These are phyloP conservation scores for Pseudopediastrum boryanum DNA, from an alignment of 139 green algal genomes.

Conservation along the genomic window DNA sequence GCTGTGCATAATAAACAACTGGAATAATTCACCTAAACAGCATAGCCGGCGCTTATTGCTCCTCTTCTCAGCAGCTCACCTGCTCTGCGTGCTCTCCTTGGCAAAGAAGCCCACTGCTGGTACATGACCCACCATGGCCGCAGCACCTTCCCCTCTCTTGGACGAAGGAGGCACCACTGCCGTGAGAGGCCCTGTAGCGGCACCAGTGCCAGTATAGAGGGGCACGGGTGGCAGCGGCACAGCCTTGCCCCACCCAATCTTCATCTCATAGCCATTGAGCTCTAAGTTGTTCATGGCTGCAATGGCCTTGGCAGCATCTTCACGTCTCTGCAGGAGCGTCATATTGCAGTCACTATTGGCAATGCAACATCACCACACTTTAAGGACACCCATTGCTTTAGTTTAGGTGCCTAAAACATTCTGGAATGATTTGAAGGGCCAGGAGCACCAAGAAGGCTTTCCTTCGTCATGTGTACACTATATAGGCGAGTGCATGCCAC, in stretches of 20 bases:
- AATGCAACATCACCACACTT: too few relatives aligned
- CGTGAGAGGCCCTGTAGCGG: slow-evolving; percentile 30
- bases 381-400: too few relatives aligned
- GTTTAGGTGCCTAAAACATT: too few relatives aligned
- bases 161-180: not conserved
- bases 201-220: slow-evolving; percentile 63
- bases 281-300: slow-evolving; percentile 81
- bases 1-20: too few relatives aligned
- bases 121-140: not conserved
- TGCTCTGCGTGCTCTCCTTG: slow-evolving; percentile 38
- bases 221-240: slow-evolving; percentile 79
- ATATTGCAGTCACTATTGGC: too few relatives aligned
- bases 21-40: too few relatives aligned
- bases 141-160: not conserved
- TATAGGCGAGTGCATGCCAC: too few relatives aligned
- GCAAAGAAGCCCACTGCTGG: slow-evolving; percentile 29
- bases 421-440: too few relatives aligned
- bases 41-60: too few relatives aligned
- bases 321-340: slow-evolving; percentile 63
- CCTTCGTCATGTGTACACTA: too few relatives aligned
- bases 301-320: slow-evolving; percentile 74
- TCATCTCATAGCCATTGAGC: slow-evolving; percentile 80
- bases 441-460: too few relatives aligned
- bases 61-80: too few relatives aligned
- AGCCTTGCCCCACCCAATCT: slow-evolving; percentile 95